Evolutionary conservation across 257 asterid genomes (phyloP).

Genomic region (Rehmannia glutinosa): DNA sequence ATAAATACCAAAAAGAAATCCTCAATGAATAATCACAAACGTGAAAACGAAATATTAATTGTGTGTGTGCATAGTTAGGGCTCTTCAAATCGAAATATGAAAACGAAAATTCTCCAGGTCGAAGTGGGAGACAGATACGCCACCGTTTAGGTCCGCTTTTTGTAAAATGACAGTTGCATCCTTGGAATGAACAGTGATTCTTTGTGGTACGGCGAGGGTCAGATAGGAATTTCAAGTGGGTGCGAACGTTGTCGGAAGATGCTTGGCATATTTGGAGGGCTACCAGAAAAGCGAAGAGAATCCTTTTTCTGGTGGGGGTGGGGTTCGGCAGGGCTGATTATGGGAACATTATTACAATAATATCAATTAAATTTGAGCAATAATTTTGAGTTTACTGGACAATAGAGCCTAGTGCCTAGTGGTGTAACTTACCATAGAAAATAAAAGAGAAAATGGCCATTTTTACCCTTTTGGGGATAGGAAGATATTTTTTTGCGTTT

Average conservation of each 20-base stretch:
- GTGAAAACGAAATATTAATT: not conserved
- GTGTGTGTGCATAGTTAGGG: not conserved
- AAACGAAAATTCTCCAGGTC: slow-evolving; percentile 12
- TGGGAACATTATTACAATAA: not conserved
- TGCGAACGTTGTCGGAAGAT: not conserved
- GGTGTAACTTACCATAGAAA: not conserved
- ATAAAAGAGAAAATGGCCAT: not conserved
- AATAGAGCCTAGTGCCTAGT: no score
- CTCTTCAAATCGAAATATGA: slow-evolving; percentile 15
- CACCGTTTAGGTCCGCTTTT: slow-evolving; percentile 6
- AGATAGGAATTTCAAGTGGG: not conserved
- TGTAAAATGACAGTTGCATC: not conserved
- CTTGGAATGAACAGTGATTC: not conserved
- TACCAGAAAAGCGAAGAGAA: not conserved
- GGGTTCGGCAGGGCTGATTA: not conserved
- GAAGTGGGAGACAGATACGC: slow-evolving; percentile 2
- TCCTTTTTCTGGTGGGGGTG: not conserved
- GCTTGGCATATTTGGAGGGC: slow-evolving; percentile 16
- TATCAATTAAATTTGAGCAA: not conserved
- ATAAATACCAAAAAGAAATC: not conserved
- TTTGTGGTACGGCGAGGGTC: not conserved
- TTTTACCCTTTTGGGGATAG: no score
- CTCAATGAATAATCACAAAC: not conserved
- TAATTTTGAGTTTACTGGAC: not conserved
- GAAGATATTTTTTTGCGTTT: no score